phyloP scores from a whole-genome alignment of 306 rosid species.

The Castanospermum australe region DNA sequence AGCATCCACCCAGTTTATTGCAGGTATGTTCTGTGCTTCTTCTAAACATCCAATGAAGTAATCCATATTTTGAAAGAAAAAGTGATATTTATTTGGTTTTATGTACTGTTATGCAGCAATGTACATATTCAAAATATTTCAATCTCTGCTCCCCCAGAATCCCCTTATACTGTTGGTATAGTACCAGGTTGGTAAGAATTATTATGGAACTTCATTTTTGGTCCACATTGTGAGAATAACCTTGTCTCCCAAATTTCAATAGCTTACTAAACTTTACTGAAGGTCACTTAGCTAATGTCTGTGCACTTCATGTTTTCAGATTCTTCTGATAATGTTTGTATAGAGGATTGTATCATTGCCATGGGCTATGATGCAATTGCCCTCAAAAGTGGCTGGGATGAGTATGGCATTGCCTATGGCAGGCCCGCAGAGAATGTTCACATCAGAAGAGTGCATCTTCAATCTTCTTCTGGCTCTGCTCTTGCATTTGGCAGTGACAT shows the following conservation, averaged over 20 bases:
- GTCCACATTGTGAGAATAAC: background rate
- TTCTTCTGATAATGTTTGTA: constrained; percentile 81
- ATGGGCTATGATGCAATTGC: constrained; percentile 89
- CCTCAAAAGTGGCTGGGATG: constrained; percentile 98
- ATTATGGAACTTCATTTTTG: background rate
- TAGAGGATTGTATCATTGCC: constrained; percentile 72
- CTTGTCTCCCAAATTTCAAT: background rate
- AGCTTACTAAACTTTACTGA: background rate
- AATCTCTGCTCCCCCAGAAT: constrained; percentile 68
- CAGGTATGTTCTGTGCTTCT: constrained; percentile 52
- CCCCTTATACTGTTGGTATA: constrained; percentile 81
- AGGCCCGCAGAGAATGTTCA: constrained; percentile 83
- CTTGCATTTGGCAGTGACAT: constrained; percentile 93
- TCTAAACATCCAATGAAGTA: constrained; percentile 1
- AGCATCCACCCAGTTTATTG: constrained; percentile 92
- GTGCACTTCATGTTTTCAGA: constrained; percentile 50
- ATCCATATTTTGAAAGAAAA: background rate
- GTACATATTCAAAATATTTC: constrained; percentile 80
- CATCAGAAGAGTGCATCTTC: constrained; percentile 69
- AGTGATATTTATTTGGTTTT: constrained; percentile 4
- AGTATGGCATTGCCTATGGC: constrained; percentile 87
- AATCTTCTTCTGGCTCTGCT: constrained; percentile 68
- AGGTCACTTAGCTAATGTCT: constrained; percentile 17
- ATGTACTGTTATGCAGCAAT: constrained; percentile 55
- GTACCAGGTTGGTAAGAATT: constrained; percentile 74